Evolutionary conservation across 2,329 filamentous ascomycete genomes (phyloP), one percentile per base, ranked within the genome.

Genomic region (Trichoderma sp.): DNA sequence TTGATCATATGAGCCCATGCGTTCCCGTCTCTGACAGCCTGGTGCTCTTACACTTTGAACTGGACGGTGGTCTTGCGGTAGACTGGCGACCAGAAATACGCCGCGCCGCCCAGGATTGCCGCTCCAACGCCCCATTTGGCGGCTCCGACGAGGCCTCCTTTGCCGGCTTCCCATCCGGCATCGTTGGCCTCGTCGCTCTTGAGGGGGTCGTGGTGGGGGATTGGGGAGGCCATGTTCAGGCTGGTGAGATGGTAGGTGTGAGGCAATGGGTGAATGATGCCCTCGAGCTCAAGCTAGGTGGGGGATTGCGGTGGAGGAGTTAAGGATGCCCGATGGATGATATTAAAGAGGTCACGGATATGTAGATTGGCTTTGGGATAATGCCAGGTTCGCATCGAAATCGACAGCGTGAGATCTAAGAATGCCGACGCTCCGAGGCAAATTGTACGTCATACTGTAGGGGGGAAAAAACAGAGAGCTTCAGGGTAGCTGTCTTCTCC

Each of bases 11-110:
- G 28, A 45, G 61, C 41, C 30, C 50, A 7, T 24, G 51, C 2
- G 15, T 52, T 28, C 39, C 19, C 15, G 14, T 24, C n/a, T 30
- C 28, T 30, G 54, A 7, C 39, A 7, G 12, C n/a, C 28, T 28
- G 41, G 34, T 39, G 24, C 34, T 9, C 59, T 72, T 83, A 91
- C 89, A 90, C 87, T 79, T 92, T 92, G 77, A 92, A 92, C 73
- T 92, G 90, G 57, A 91, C 79, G 1, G 90, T 92, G 67, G 90
- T 78, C 1, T 88, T 84, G 24, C 90, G 84, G 74, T 93, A 94
- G 21, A 93, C 72, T 0, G 91, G 91, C 60, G 88, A 91, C 71
- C 87, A 82, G 24, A 80, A 78, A 68, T 87, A 89, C 19, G 86
- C 90, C 6, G 86, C 72, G 24, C 80, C 88, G 21, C 84, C 88